phyloP scores from a whole-genome alignment of 2,329 filamentous ascomycete genomes.

The Venturia oleaginea region DNA sequence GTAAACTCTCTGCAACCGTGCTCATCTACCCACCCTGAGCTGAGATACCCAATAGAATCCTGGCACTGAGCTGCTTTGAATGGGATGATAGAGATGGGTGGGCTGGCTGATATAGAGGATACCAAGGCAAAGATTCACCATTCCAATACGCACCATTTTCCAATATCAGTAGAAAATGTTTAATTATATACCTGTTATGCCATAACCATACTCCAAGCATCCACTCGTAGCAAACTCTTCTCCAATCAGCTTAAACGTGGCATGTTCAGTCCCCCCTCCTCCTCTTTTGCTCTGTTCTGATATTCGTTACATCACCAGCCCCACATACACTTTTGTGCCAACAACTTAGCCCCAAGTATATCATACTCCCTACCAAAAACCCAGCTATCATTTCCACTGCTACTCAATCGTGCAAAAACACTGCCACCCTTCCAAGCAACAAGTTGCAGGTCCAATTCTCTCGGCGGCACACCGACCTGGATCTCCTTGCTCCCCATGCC shows the following conservation, averaged over 20 bases:
- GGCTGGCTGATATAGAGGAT: no score
- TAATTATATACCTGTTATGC: no score
- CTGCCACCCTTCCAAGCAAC: slow-evolving; percentile 96
- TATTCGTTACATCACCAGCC: background rate
- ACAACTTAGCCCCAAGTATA: slow-evolving; percentile 65
- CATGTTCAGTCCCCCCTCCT: background rate
- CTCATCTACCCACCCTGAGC: no score
- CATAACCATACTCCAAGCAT: no score
- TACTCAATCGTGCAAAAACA: slow-evolving; percentile 81
- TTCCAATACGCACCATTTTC: no score
- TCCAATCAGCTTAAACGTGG: background rate
- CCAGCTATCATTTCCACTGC: slow-evolving; percentile 84
- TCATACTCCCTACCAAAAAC: slow-evolving; percentile 83
- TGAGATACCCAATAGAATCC: no score
- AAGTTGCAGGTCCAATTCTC: slow-evolving; percentile 95
- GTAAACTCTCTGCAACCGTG: no score
- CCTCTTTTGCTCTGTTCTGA: background rate
- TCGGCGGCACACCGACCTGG: slow-evolving; percentile 60
- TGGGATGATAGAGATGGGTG: no score
- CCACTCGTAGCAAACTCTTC: background rate
- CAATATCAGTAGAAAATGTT: no score
- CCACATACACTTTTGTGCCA: slow-evolving; percentile 71
- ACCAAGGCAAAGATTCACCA: no score
- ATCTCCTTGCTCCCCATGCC: slow-evolving; percentile 56
- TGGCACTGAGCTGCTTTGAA: no score